Conservation (phyloP, 371 early-diverging fungal species). For the Encephalitozoon cuniculi region DNA sequence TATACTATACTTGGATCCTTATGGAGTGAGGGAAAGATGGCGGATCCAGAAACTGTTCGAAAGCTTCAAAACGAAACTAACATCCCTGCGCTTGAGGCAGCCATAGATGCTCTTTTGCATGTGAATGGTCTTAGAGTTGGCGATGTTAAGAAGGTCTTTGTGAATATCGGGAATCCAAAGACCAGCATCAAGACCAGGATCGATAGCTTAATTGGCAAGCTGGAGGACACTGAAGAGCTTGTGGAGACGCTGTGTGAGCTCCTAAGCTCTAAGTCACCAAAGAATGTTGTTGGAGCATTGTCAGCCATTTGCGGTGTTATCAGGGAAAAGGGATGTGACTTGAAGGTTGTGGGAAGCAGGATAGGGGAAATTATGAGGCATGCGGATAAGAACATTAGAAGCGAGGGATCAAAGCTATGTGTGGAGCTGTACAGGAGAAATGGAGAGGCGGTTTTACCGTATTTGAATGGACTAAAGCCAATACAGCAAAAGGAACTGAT, state of each 20-base stretch:
- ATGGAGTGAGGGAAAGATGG: background rate
- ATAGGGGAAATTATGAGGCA: constrained; percentile 7
- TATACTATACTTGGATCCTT: constrained; percentile 2
- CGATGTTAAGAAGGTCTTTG: constrained; percentile 28
- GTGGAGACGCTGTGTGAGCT: background rate
- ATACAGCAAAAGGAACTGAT: constrained; percentile 46
- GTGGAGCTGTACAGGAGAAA: constrained; percentile 30
- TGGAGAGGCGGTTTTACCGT: constrained; percentile 23
- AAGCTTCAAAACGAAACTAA: constrained; percentile 36
- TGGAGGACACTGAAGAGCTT: constrained; percentile 7
- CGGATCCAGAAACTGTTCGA: background rate
- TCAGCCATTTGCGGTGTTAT: background rate
- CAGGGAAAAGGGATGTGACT: background rate
- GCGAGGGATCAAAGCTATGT: constrained; percentile 11
- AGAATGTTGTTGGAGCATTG: constrained; percentile 6
- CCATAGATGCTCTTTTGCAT: constrained; percentile 33
- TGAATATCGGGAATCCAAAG: constrained; percentile 32
- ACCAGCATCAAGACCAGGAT: constrained; percentile 28
- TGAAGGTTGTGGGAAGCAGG: background rate
- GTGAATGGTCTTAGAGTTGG: background rate
- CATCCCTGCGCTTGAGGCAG: constrained; percentile 40
- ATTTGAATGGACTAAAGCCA: constrained; percentile 39
- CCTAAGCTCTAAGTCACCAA: constrained; percentile 10
- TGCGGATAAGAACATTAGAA: constrained; percentile 24
- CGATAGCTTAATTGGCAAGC: background rate